These are phyloP conservation scores for Mimosa bimucronata DNA, from an alignment of 306 rosid genomes.

Conservation along the genomic window DNA sequence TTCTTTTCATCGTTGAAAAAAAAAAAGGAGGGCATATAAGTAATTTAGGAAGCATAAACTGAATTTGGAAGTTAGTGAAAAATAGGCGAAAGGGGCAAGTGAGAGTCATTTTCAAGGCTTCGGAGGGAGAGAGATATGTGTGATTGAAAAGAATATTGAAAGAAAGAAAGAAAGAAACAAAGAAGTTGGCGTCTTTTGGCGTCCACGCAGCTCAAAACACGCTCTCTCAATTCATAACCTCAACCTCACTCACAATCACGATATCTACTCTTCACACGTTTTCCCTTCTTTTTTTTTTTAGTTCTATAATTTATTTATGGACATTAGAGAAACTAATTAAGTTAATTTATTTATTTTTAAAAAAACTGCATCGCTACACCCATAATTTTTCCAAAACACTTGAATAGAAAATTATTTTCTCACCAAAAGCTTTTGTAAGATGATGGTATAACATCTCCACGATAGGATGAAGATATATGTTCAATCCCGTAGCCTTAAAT, in stretches of 20 bases:
- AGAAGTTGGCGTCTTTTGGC: constrained; percentile 86
- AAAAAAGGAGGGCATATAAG: neutral
- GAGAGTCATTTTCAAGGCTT: constrained; percentile 69
- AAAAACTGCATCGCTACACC: too few relatives aligned
- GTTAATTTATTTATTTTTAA: too few relatives aligned
- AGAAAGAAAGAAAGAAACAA: constrained; percentile 8
- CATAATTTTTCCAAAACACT: too few relatives aligned
- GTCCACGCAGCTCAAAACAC: constrained; percentile 94
- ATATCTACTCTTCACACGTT: neutral
- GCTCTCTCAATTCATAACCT: constrained; percentile 64
- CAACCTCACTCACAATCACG: constrained; percentile 32
- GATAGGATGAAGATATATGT: too few relatives aligned
- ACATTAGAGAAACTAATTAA: too few relatives aligned
- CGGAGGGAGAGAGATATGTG: neutral
- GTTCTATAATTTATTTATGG: too few relatives aligned
- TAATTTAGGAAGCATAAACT: neutral
- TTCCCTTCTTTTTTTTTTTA: neutral
- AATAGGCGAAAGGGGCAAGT: constrained; percentile 33
- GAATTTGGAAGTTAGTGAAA: constrained; percentile 39
- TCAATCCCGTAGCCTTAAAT: too few relatives aligned
- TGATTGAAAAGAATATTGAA: constrained; percentile 37
- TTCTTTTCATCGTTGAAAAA: too few relatives aligned
- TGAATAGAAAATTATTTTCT: too few relatives aligned
- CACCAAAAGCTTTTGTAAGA: too few relatives aligned
- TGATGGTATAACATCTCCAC: too few relatives aligned